Base-by-base conservation (phyloP, 2,329 filamentous ascomycete species). In the Davidsoniella australis region DNA sequence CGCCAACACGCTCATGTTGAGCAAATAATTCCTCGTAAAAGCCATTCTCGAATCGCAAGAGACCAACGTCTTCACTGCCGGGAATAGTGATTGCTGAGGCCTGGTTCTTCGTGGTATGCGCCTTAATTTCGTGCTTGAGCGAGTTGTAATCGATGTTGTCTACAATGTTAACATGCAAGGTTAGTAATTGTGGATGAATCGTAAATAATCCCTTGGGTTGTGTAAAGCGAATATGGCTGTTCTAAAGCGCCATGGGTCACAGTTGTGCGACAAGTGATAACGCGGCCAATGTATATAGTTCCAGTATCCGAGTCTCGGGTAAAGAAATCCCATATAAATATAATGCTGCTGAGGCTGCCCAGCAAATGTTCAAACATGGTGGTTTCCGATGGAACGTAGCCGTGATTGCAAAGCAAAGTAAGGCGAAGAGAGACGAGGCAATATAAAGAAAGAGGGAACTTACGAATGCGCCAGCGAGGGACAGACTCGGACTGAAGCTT, bases 141-240 rank as follows among this genome's bases (percentile, higher is more conserved):
- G 83, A 82, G 62, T 89, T 85, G 69, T 93, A 93, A 63, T 91
- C 85, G 64, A 93, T 78, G 64, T 93, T 91, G 62, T 88, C 81
- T 85, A 61, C 33, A 23, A 12, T 9, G 5, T 24, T 7, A 9
- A 24, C 17, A 41, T 20, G 16, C n/a, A 42, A 38, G 20, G 47
- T 49, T 45, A 49, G 47, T 36, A 37, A 26, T 16, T 10, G 14
- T 2, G 3, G 20, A 16, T 29, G 20, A 23, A 14, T 36, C 18
- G 14, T 5, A 10, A 14, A 40, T 18, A 6, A 20, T 18, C 12
- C 29, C 16, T 10, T 40, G 4, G 5, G 18, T 2, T 20, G 26
- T 12, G 44, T 10, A 39, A 37, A 48, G n/a, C 6, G 9, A 10
- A 6, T 6, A 14, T n/a, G 16, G 23, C 10, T 16, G 12, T 45